These are phyloP conservation scores for Paecilomyces niveus DNA, from an alignment of 2,329 filamentous ascomycete genomes.

Conservation along the genomic window DNA sequence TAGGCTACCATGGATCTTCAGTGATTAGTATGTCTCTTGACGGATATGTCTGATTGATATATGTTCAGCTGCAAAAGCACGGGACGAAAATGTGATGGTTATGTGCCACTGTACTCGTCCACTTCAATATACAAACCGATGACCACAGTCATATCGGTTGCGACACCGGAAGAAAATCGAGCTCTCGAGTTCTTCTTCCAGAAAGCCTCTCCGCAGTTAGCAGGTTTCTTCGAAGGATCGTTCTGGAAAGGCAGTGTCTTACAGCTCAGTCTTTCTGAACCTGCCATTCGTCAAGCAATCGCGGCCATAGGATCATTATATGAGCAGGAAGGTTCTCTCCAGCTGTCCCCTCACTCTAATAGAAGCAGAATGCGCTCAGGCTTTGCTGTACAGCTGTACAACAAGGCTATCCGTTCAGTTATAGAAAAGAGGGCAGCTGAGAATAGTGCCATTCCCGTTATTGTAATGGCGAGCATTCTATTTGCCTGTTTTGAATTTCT, in stretches of 20 bases:
- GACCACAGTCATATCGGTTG: background rate
- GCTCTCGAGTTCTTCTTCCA: constrained; percentile 31
- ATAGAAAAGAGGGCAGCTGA: constrained; percentile 31
- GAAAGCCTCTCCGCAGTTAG: constrained; percentile 56
- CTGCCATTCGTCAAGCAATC: constrained; percentile 58
- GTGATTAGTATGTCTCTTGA: constrained; percentile 25
- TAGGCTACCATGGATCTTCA: constrained; percentile 40
- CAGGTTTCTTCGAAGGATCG: constrained; percentile 59
- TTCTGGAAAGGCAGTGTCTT: constrained; percentile 60
- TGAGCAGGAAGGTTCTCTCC: constrained; percentile 43
- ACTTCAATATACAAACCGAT: background rate
- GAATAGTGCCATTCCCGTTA: constrained; percentile 40
- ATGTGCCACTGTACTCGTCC: background rate
- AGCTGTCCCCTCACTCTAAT: constrained; percentile 24
- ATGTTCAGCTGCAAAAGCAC: background rate
- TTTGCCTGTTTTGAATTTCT: constrained; percentile 57
- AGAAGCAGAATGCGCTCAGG: background rate
- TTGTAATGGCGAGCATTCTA: constrained; percentile 54
- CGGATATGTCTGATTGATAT: background rate
- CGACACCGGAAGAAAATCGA: background rate
- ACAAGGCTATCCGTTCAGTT: background rate
- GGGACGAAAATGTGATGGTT: background rate
- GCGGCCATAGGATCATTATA: constrained; percentile 61
- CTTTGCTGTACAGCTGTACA: background rate
- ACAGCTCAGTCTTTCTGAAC: constrained; percentile 56